Evolutionary conservation across 768 basidiomycete species (phyloP).

Genomic region (Trametes punicea): DNA sequence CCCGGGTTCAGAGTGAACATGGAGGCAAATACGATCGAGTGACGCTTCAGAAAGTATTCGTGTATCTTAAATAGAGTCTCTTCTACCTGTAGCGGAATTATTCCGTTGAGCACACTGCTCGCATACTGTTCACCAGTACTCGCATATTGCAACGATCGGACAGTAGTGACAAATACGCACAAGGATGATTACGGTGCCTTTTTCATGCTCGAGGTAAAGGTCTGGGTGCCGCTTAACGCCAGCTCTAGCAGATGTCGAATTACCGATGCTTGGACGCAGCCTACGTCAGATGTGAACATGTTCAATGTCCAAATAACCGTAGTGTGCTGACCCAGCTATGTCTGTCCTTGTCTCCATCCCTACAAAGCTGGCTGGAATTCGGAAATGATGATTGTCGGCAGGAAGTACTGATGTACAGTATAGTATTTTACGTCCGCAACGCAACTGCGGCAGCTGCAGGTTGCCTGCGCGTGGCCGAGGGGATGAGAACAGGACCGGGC

Average conservation of each 20-base stretch:
- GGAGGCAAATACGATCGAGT: constrained; percentile 18
- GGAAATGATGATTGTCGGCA: too few species aligned
- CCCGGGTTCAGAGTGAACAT: constrained; percentile 20
- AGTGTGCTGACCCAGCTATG: neutral
- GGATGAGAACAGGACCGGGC: too few species aligned
- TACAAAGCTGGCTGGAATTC: too few species aligned
- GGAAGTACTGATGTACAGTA: too few species aligned
- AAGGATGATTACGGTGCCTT: constrained; percentile 10
- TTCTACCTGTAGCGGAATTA: constrained; percentile 12
- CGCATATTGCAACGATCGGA: neutral
- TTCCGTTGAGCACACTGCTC: neutral
- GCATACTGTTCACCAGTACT: neutral
- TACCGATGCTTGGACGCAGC: too few species aligned
- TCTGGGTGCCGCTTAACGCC: constrained; percentile 6
- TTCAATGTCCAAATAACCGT: neutral
- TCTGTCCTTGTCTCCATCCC: neutral
- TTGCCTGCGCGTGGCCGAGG: too few species aligned
- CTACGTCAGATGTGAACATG: too few species aligned
- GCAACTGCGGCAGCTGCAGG: too few species aligned
- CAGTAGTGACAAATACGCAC: constrained; percentile 5
- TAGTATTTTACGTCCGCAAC: too few species aligned
- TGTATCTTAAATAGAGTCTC: constrained; percentile 25
- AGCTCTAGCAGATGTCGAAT: neutral
- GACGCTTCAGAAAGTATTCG: constrained; percentile 16
- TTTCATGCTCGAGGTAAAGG: constrained; percentile 19